Evolutionary conservation across 2,329 filamentous ascomycete genomes (phyloP).

Genomic region (Cadophora sp.): DNA sequence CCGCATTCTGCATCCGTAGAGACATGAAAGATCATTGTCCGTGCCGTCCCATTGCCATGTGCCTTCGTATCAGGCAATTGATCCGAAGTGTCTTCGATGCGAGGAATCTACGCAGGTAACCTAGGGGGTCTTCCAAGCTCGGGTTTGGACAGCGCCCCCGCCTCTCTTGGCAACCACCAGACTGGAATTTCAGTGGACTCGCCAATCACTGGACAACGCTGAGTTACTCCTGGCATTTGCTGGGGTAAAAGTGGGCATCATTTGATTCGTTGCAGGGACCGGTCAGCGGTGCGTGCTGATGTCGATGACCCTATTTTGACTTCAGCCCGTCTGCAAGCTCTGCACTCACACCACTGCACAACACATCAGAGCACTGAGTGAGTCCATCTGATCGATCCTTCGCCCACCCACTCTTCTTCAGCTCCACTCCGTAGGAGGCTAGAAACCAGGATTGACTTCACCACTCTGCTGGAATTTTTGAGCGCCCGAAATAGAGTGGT

Average conservation of each 20-base stretch:
- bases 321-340: neutral
- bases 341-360: neutral
- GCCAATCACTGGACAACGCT: neutral
- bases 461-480: neutral
- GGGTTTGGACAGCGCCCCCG: neutral
- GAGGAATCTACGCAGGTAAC: too few species aligned
- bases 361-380: neutral
- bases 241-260: neutral
- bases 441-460: neutral
- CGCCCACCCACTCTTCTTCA: neutral
- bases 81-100: neutral
- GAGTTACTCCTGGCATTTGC: neutral
- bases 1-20: neutral
- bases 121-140: neutral
- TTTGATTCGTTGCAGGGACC: neutral
- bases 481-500: neutral
- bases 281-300: neutral
- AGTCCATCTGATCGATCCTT: neutral
- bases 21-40: neutral
- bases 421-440: neutral
- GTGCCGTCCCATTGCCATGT: neutral
- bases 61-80: neutral
- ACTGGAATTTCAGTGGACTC: neutral
- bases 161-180: neutral
- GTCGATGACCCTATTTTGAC: slow-evolving; percentile 12